Conservation (phyloP, 2,329 filamentous ascomycete species). For the Scedosporium apiospermum region DNA sequence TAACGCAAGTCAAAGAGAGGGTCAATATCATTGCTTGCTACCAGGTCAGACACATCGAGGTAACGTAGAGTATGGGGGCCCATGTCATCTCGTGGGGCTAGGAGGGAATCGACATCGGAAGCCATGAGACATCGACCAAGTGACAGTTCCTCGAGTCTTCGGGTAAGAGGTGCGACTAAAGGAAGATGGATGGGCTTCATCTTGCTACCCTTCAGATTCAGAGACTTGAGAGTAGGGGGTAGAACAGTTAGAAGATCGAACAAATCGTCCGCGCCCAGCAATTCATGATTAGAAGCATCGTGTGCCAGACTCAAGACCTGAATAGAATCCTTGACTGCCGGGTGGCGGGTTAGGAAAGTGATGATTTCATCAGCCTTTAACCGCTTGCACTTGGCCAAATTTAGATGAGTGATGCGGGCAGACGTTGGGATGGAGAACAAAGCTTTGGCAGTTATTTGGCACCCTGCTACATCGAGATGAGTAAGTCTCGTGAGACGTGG, state of each 20-base stretch:
- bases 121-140: conserved; percentile 59
- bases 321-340: conserved; percentile 53
- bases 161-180: conserved; percentile 54
- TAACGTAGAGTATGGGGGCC: conserved; percentile 56
- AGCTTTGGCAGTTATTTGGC: conserved; percentile 63
- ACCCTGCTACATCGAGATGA: conserved; percentile 72
- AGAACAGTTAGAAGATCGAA: conserved; percentile 55
- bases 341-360: conserved; percentile 61
- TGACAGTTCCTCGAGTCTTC: conserved; percentile 65
- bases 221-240: conserved; percentile 57
- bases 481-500: conserved; percentile 62
- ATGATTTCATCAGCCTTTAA: conserved; percentile 59
- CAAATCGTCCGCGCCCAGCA: conserved; percentile 58
- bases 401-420: conserved; percentile 66
- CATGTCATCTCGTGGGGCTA: conserved; percentile 37
- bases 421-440: conserved; percentile 61
- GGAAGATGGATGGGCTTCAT: conserved; percentile 57
- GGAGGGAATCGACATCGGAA: conserved; percentile 55
- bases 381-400: conserved; percentile 65
- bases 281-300: conserved; percentile 62
- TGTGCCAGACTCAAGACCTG: conserved; percentile 65
- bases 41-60: conserved; percentile 61
- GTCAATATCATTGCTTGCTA: conserved; percentile 31
- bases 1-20: conserved; percentile 41
- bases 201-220: conserved; percentile 67